A percentile compares a stretch with the other conserved stretches of the same genome.
phyloP scores from a whole-genome alignment of 768 basidiomycete species.

The Phanerochaete sordida region DNA sequence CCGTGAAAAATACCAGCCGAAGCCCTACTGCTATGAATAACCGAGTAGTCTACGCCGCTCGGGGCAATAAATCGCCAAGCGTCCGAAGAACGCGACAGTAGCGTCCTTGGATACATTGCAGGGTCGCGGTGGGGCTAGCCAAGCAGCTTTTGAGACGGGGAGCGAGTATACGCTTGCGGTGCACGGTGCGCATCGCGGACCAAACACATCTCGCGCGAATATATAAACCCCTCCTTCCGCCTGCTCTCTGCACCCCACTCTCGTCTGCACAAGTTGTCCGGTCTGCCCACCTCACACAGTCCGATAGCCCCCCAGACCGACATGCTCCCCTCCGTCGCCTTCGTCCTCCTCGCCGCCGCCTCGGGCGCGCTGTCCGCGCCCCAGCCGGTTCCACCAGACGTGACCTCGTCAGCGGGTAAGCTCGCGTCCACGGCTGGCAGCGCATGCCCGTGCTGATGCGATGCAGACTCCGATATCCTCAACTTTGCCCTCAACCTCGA shows the following conservation, averaged over 20 bases:
- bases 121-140: not conserved
- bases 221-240: not conserved
- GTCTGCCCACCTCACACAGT: not conserved
- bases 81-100: not conserved
- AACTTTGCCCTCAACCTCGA: constrained; percentile 49
- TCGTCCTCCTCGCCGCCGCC: constrained; percentile 16
- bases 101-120: not conserved
- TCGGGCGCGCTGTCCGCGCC: constrained; percentile 14
- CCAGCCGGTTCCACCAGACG: constrained; percentile 2
- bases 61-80: no score
- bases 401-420: constrained; percentile 10
- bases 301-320: not conserved
- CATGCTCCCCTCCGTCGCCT: constrained; percentile 6
- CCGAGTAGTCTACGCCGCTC: no score
- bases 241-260: constrained; percentile 1
- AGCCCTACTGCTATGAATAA: no score
- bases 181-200: not conserved
- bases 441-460: not conserved
- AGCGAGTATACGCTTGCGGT: not conserved
- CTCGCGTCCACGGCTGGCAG: no score
- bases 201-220: not conserved
- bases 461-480: constrained; percentile 29
- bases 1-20: no score
- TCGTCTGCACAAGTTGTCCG: constrained; percentile 6
- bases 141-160: not conserved